These are phyloP conservation scores for Physcomitrellopsis africana DNA, from an alignment of 225 moss, liverwort and hornwort species.

Conservation along the genomic window DNA sequence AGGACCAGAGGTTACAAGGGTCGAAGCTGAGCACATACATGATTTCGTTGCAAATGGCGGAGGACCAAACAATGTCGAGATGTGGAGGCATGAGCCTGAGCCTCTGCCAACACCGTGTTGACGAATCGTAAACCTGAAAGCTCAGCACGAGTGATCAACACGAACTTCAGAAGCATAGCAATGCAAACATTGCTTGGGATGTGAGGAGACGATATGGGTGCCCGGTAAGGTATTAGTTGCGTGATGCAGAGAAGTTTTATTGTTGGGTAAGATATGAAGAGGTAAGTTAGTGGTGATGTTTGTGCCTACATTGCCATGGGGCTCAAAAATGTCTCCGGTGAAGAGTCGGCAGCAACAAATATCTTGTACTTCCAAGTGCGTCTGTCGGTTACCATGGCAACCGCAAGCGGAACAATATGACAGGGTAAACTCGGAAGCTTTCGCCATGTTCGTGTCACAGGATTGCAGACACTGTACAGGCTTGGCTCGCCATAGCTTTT, in stretches of 20 bases:
- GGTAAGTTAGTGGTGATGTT: constrained; percentile 8
- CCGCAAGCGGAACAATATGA: constrained; percentile 56
- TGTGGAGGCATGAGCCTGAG: constrained; percentile 55
- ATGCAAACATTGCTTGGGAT: not conserved
- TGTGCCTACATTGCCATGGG: constrained; percentile 64
- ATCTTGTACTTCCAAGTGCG: constrained; percentile 49
- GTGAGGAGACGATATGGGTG: not conserved
- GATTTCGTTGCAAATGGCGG: constrained; percentile 47
- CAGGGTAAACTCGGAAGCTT: constrained; percentile 54
- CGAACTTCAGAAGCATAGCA: not conserved
- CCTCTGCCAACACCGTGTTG: constrained; percentile 43
- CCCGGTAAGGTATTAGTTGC: not conserved
- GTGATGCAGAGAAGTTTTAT: not conserved
- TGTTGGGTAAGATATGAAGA: constrained; percentile 19
- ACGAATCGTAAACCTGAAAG: constrained; percentile 58
- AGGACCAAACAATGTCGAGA: constrained; percentile 65
- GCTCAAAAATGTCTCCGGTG: constrained; percentile 52
- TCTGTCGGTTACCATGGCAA: constrained; percentile 50
- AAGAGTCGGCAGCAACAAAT: constrained; percentile 58
- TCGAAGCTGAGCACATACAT: constrained; percentile 64
- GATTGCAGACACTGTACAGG: constrained; percentile 59
- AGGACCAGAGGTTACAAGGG: constrained; percentile 61
- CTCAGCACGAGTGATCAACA: constrained; percentile 11
- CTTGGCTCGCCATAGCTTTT: constrained; percentile 56
- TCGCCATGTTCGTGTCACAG: constrained; percentile 51